Conservation (phyloP, 176 grass and related monocot species). For the Dendrocalamus sinicus region DNA sequence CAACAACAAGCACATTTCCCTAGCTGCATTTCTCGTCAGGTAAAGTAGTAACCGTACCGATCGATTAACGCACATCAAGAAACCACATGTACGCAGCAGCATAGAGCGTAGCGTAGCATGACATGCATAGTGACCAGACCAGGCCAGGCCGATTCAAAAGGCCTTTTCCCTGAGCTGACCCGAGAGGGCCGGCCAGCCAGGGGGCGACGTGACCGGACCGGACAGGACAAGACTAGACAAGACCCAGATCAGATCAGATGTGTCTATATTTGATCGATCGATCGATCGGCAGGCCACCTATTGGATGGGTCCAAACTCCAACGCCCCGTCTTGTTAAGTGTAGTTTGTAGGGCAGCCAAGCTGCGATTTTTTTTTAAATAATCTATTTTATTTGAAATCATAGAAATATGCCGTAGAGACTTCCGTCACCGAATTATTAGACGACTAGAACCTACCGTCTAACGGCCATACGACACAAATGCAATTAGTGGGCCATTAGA, state of each 20-base stretch:
- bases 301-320: slow-evolving; percentile 17
- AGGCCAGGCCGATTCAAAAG: neutral
- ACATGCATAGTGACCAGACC: neutral
- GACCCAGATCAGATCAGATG: neutral
- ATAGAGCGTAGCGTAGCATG: neutral
- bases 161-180: slow-evolving; percentile 20
- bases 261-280: neutral
- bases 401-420: too few relatives aligned
- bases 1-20: neutral
- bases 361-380: too few relatives aligned
- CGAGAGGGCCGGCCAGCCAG: neutral
- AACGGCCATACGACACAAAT: fast-evolving
- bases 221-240: slow-evolving; percentile 15
- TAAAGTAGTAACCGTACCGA: neutral
- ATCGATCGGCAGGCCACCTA: neutral
- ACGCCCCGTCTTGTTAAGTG: neutral
- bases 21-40: neutral
- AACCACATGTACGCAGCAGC: neutral
- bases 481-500: fast-evolving
- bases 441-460: too few relatives aligned
- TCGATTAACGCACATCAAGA: slow-evolving; percentile 4
- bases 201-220: slow-evolving; percentile 2
- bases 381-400: too few relatives aligned
- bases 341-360: neutral
- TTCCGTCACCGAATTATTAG: too few relatives aligned